Percentiles rank a stretch among this genome's conserved stretches.
Conservation (phyloP, 495 filamentous ascomycete species). For the Trichoderma reesei region DNA sequence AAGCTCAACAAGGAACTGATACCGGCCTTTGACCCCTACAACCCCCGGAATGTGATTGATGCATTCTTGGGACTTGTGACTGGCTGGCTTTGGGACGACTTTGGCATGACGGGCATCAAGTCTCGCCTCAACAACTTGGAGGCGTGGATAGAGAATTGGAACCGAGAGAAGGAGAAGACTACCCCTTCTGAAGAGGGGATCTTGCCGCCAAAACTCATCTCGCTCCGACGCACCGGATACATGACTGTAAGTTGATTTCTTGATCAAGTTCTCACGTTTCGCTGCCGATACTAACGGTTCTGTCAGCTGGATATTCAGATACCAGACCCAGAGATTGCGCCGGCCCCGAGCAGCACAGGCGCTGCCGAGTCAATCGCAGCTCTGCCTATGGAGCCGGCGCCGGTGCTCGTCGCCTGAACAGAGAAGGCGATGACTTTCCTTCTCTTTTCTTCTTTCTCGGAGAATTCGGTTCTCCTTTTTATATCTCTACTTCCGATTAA, state of each 20-base stretch:
- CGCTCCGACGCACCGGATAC: slow-evolving; percentile 74
- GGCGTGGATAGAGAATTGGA: slow-evolving; percentile 72
- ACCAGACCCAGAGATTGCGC: slow-evolving; percentile 61
- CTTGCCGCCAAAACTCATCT: slow-evolving; percentile 58
- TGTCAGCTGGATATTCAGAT: slow-evolving; percentile 70
- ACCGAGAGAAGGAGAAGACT: slow-evolving; percentile 49
- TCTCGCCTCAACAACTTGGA: slow-evolving; percentile 56
- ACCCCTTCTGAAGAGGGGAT: slow-evolving; percentile 40
- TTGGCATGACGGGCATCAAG: slow-evolving; percentile 66
- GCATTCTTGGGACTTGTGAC: slow-evolving; percentile 66
- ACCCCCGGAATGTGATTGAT: slow-evolving; percentile 62
- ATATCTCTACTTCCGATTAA: neutral
- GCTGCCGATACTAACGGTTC: slow-evolving; percentile 14
- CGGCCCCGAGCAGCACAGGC: slow-evolving; percentile 16
- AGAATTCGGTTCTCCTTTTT: neutral
- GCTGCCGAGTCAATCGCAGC: slow-evolving; percentile 3
- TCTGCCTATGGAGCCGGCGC: slow-evolving; percentile 5
- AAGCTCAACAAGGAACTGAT: slow-evolving; percentile 65
- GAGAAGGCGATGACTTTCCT: neutral
- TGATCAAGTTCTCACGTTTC: too few species aligned
- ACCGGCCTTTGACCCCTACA: slow-evolving; percentile 64
- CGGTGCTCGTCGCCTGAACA: neutral
- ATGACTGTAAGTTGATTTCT: slow-evolving; percentile 55
- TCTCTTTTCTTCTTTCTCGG: neutral
- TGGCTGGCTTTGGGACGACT: slow-evolving; percentile 88